phyloP scores from a whole-genome alignment of 2,329 filamentous ascomycete genomes.

The Aspergillus awamori region DNA sequence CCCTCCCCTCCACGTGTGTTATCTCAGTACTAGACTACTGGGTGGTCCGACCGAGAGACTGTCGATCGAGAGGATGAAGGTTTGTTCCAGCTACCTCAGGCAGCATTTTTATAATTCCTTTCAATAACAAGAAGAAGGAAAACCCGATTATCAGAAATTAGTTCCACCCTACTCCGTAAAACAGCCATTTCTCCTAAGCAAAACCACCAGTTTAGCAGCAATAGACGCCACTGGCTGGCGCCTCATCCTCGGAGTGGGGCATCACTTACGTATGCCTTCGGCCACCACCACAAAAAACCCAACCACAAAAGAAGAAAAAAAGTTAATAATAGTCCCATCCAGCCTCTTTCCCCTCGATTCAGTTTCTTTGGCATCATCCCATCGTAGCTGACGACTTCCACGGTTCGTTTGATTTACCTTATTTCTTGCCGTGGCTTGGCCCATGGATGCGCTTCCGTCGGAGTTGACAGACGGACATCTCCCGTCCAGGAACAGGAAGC shows the following conservation, averaged over 20 bases:
- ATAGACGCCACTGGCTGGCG: background rate
- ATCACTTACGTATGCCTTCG: slow-evolving; percentile 8
- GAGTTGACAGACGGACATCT: background rate
- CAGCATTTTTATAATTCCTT: too few relatives aligned
- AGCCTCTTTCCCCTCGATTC: background rate
- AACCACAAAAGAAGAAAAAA: background rate
- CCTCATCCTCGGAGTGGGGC: background rate
- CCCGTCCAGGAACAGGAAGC: background rate
- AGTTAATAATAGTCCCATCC: background rate
- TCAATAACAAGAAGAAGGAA: too few relatives aligned
- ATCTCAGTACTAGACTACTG: too few relatives aligned
- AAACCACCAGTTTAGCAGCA: too few relatives aligned
- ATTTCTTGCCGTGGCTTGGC: slow-evolving; percentile 2
- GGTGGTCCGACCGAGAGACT: too few relatives aligned
- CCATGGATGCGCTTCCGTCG: background rate
- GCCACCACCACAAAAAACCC: background rate
- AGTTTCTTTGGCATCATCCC: background rate
- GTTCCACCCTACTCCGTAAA: too few relatives aligned
- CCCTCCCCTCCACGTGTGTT: slow-evolving; percentile 3
- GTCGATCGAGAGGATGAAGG: too few relatives aligned
- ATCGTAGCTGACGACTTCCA: slow-evolving; percentile 1
- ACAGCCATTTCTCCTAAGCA: background rate
- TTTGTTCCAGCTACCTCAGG: too few relatives aligned
- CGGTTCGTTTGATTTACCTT: slow-evolving; percentile 1
- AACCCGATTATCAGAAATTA: too few relatives aligned